Evolutionary conservation across 441 rosid genomes (phyloP), one percentile per base, ranked within the genome.

Genomic region (Syzygium malaccense): DNA sequence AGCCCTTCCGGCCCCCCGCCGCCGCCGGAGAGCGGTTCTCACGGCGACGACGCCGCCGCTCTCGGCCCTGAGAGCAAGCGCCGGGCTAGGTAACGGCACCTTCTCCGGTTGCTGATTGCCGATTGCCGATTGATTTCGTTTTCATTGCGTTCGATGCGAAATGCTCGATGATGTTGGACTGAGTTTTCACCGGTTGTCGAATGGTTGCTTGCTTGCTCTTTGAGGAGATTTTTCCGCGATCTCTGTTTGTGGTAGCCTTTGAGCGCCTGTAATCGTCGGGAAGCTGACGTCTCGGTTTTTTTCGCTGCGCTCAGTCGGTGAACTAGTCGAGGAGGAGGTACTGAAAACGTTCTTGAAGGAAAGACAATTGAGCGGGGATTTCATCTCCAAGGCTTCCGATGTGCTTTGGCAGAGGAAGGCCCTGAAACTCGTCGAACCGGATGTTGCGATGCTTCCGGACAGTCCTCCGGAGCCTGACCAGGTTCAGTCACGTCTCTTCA

Each of bases 311-410:
- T 14, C 86, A 96, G 98, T 92, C 88, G 87, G 92, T 86, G 96
- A 94, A 93, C 89, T 93, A 51, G 92, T 92, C 64, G 99, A 94
- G 91, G 98, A 95, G 58, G 98, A 95, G 90, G 95, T 96, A 86
- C 58, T 96, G 93, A 93, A 90, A 87, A 92, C 92, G 91, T 96
- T 95, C 92, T 92, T 97, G 86, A 93, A 92, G 93, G 98, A 97
- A 88, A 94, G 98, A 90, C 92, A 92, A 91, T 68, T 93, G 49
- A 96, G 93, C 90, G 99, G 98, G 85, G 99, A 98, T 91, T 93
- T 96, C 88, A 91, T 98, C 90, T 96, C 98, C 68, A 96, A 90
- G 93, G 95, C 93, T 90, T 95, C 95, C 88, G 99, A 96, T 89
- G 89, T 90, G 87, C 91, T 97, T 71, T 96, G 96, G 98, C 92